These are phyloP conservation scores for Candida boleticola DNA, from an alignment of 805 yeast genomes.

Conservation along the genomic window DNA sequence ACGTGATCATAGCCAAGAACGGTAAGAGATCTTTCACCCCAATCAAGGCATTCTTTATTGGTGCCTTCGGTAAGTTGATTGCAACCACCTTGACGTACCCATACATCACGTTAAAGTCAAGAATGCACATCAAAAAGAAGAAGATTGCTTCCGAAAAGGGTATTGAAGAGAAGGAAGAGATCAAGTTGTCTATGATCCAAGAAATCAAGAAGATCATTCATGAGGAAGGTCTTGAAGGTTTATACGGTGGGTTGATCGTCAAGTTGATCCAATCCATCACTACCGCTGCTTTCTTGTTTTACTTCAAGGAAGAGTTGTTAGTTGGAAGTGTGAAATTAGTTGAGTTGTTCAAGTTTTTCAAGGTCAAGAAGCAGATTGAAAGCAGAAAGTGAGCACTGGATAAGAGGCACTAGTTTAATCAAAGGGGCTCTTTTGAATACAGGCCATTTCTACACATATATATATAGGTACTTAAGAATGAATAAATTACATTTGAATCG, in stretches of 20 bases:
- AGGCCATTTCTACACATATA: background rate
- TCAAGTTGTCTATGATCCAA: slow-evolving; percentile 40
- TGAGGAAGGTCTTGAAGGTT: slow-evolving; percentile 72
- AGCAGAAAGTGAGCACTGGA: background rate
- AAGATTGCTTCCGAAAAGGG: slow-evolving; percentile 10
- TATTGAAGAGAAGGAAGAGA: slow-evolving; percentile 16
- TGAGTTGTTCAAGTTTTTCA: slow-evolving; percentile 34
- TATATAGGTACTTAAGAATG: too few relatives aligned
- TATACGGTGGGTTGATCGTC: slow-evolving; percentile 78
- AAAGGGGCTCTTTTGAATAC: too few relatives aligned
- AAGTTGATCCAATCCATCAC: slow-evolving; percentile 80
- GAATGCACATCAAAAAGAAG: slow-evolving; percentile 71
- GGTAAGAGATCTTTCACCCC: slow-evolving; percentile 57
- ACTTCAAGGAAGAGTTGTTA: slow-evolving; percentile 84
- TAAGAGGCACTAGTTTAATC: too few relatives aligned
- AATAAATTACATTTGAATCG: too few relatives aligned
- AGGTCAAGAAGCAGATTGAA: slow-evolving; percentile 14
- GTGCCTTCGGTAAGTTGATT: slow-evolving; percentile 84
- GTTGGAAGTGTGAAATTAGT: slow-evolving; percentile 55
- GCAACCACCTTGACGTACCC: slow-evolving; percentile 94
- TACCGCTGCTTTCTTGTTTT: slow-evolving; percentile 87
- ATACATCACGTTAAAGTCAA: slow-evolving; percentile 81
- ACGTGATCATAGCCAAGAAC: slow-evolving; percentile 53
- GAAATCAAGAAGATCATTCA: slow-evolving; percentile 57
- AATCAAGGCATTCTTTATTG: slow-evolving; percentile 76